These are phyloP conservation scores for Millerago galiae DNA, from an alignment of 805 yeast genomes.

Conservation along the genomic window DNA sequence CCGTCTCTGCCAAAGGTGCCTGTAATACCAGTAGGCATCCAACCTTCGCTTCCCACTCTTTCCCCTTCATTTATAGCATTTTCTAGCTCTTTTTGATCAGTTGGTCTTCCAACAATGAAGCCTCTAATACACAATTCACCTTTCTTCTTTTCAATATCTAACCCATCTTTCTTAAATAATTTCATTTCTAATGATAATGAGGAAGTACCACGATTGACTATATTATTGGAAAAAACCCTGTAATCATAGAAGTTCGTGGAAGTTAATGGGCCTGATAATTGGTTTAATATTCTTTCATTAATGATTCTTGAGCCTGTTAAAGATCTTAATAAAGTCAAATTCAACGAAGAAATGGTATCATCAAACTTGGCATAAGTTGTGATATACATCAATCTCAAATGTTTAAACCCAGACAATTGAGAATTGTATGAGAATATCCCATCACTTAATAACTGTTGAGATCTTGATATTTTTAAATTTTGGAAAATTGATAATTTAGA, in stretches of 20 bases:
- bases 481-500: not conserved
- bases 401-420: conserved; percentile 29
- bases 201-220: conserved; percentile 48
- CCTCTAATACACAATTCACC: conserved; percentile 59
- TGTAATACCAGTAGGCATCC: conserved; percentile 42
- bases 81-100: conserved; percentile 24
- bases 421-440: conserved; percentile 15
- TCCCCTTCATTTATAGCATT: conserved; percentile 27
- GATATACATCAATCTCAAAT: conserved; percentile 21
- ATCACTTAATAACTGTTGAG: conserved; percentile 18
- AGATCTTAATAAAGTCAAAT: conserved; percentile 38
- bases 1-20: conserved; percentile 71
- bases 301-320: conserved; percentile 44
- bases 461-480: conserved; percentile 15
- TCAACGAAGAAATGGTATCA: conserved; percentile 14
- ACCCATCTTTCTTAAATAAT: conserved; percentile 29
- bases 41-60: conserved; percentile 39
- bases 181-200: conserved; percentile 58
- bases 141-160: conserved; percentile 30
- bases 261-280: conserved; percentile 51
- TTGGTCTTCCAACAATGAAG: conserved; percentile 54
- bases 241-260: conserved; percentile 58
- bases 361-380: conserved; percentile 6
- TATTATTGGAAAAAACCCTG: conserved; percentile 36
- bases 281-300: conserved; percentile 39